phyloP scores from a whole-genome alignment of 2,329 filamentous ascomycete species.

The Aspergillus versicolor region DNA sequence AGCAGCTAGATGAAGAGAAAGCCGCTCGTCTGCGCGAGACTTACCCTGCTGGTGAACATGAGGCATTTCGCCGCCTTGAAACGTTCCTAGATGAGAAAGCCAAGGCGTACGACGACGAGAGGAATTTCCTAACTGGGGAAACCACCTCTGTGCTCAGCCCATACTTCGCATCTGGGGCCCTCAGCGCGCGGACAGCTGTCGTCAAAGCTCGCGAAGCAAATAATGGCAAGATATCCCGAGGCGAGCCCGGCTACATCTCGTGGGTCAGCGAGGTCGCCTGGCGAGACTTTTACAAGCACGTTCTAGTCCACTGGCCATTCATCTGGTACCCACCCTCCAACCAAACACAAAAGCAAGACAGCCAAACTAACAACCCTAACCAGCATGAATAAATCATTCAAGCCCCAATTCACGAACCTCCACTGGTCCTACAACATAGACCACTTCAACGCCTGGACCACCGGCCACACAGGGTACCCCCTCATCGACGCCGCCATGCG shows the following conservation, averaged over 20 bases:
- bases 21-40: constrained; percentile 56
- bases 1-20: constrained; percentile 60
- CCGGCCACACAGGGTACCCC: constrained; percentile 74
- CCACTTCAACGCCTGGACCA: constrained; percentile 71
- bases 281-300: constrained; percentile 86
- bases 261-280: constrained; percentile 86
- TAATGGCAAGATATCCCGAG: constrained; percentile 62
- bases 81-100: constrained; percentile 68
- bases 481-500: constrained; percentile 87
- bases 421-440: constrained; percentile 73
- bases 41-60: constrained; percentile 76
- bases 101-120: constrained; percentile 59
- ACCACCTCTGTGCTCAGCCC: constrained; percentile 70
- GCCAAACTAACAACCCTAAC: no score
- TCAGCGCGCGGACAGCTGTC: constrained; percentile 68
- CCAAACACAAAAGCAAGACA: no score
- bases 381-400: constrained; percentile 74
- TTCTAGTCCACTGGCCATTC: constrained; percentile 82
- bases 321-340: constrained; percentile 35
- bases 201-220: constrained; percentile 63
- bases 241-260: constrained; percentile 62
- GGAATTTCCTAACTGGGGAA: constrained; percentile 65
- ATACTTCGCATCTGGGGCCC: constrained; percentile 67
- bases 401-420: constrained; percentile 80
- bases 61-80: constrained; percentile 62